Percentiles rank a stretch among this genome's conserved stretches.
Conservation (phyloP, 129 eudicot species). For the Sambucus nigra region DNA sequence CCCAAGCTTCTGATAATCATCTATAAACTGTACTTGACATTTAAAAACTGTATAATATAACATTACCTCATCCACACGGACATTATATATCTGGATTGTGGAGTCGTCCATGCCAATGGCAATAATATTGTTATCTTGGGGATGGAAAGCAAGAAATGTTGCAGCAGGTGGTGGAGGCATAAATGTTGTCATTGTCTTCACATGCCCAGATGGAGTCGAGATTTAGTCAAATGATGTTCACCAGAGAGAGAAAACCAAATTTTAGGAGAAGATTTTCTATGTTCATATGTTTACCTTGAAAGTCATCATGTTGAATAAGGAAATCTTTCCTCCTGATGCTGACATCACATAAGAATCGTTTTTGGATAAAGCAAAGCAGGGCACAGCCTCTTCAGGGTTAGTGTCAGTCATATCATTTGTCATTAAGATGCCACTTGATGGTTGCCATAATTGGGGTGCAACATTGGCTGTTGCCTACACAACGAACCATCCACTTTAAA, state of each 20-base stretch:
- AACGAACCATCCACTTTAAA: slow-evolving; percentile 2
- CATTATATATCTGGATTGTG: slow-evolving; percentile 63
- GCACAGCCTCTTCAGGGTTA: slow-evolving; percentile 74
- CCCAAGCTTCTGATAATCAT: neutral
- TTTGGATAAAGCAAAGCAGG: slow-evolving; percentile 91
- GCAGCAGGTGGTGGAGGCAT: slow-evolving; percentile 90
- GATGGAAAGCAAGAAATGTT: slow-evolving; percentile 76
- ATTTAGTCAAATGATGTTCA: slow-evolving; percentile 7
- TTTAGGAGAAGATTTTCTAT: neutral
- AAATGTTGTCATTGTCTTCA: slow-evolving; percentile 83
- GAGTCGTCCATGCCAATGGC: slow-evolving; percentile 86
- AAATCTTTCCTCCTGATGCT: slow-evolving; percentile 87
- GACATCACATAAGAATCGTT: slow-evolving; percentile 87
- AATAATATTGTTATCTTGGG: slow-evolving; percentile 73
- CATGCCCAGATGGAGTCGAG: slow-evolving; percentile 10
- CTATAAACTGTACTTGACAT: neutral
- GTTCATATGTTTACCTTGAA: slow-evolving; percentile 56
- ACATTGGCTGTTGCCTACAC: slow-evolving; percentile 70
- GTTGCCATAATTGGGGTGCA: slow-evolving; percentile 88
- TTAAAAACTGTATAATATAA: neutral
- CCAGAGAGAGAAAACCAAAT: slow-evolving; percentile 3
- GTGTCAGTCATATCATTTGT: slow-evolving; percentile 55
- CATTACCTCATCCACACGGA: slow-evolving; percentile 66
- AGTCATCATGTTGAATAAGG: slow-evolving; percentile 91
- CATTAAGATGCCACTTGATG: slow-evolving; percentile 81